phyloP scores from a whole-genome alignment of 164 flowering plant genomes.

The Aristolochia fimbriata region DNA sequence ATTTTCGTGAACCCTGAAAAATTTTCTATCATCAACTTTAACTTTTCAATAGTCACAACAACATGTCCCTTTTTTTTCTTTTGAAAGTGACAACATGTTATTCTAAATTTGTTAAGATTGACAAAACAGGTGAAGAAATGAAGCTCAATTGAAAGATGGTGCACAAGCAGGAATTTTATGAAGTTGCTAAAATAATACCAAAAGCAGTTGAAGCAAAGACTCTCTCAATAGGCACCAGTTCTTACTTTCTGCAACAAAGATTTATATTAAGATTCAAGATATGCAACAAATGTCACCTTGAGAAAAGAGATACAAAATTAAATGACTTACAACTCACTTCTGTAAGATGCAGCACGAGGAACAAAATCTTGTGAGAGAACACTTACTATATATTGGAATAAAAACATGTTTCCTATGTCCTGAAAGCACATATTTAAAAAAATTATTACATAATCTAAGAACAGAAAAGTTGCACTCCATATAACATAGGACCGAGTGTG shows the following conservation, averaged over 20 bases:
- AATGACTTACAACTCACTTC: conserved; percentile 24
- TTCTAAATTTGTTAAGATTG: no score
- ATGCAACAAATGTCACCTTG: background rate
- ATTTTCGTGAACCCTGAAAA: conserved; percentile 61
- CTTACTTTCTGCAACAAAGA: conserved; percentile 45
- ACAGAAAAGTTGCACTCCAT: no score
- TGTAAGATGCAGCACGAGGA: conserved; percentile 40
- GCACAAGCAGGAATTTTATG: no score
- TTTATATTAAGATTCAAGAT: background rate
- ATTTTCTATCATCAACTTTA: background rate
- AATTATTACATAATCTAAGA: background rate
- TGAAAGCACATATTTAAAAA: conserved; percentile 22
- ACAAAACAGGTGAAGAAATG: background rate
- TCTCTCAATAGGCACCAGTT: conserved; percentile 57
- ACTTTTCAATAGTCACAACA: background rate
- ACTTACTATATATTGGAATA: conserved; percentile 63
- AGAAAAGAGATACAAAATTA: background rate
- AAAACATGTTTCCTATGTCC: conserved; percentile 50
- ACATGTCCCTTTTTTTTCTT: no score
- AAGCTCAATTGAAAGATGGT: no score
- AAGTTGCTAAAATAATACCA: conserved; percentile 34
- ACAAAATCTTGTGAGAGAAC: conserved; percentile 62
- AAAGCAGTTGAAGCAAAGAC: conserved; percentile 54
- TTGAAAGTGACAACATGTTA: background rate
- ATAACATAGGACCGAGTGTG: no score